These are phyloP conservation scores for Nematodospora valgi DNA, from an alignment of 805 yeast genomes.

Conservation along the genomic window DNA sequence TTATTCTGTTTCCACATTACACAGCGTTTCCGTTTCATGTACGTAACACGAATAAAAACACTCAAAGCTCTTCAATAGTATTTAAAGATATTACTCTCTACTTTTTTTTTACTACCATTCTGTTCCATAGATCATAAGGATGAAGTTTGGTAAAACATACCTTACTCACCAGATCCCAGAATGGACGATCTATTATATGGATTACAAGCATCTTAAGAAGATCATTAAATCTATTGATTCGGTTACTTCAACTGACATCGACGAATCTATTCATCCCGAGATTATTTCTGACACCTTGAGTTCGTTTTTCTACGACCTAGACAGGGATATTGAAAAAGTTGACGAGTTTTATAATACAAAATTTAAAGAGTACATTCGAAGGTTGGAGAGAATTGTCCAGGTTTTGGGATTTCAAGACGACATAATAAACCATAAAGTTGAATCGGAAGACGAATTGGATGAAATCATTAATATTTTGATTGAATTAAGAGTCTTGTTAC, in stretches of 20 bases:
- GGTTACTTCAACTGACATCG: constrained; percentile 1
- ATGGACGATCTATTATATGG: constrained; percentile 81
- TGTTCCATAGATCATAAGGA: no score
- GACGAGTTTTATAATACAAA: constrained; percentile 75
- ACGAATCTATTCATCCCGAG: constrained; percentile 21
- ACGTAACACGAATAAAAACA: no score
- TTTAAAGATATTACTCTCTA: no score
- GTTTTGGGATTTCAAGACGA: constrained; percentile 30
- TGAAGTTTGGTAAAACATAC: constrained; percentile 82
- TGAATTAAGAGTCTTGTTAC: constrained; percentile 69
- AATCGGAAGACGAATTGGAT: constrained; percentile 38
- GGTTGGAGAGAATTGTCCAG: constrained; percentile 47
- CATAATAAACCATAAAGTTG: constrained; percentile 27
- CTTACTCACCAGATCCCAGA: constrained; percentile 89
- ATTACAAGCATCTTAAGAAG: constrained; percentile 81
- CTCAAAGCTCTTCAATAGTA: no score
- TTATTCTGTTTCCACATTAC: no score
- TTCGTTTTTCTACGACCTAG: constrained; percentile 72
- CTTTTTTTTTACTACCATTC: no score
- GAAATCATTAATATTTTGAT: constrained; percentile 52
- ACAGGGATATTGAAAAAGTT: constrained; percentile 77
- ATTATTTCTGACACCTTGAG: constrained; percentile 48
- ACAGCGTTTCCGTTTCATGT: no score
- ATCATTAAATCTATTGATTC: constrained; percentile 62
- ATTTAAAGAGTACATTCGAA: constrained; percentile 67